Evolutionary conservation across 805 yeast genomes (phyloP), one percentile per base, ranked within the genome.

Genomic region (Saccharomycopsis sp.): DNA sequence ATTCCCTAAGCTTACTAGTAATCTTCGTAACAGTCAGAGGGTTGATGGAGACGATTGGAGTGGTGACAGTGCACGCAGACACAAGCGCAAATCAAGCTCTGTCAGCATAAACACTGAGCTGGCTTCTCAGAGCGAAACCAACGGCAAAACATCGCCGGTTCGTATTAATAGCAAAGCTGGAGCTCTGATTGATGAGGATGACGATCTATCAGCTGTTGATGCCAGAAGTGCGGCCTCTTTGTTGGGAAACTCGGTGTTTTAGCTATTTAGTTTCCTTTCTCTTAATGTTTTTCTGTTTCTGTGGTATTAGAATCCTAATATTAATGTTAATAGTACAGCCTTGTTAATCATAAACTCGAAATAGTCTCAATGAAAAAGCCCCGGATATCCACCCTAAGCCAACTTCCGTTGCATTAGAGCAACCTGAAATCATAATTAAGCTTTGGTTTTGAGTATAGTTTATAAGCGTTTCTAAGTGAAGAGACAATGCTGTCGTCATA

Each of bases 201-300:
- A 59, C 12, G 53, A 52, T 17, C 17, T 38, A 9, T 72, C 74
- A 2, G 75, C 73, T 3, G 80, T 90, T 3, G 93, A 89, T 70
- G 96, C 97, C 0, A 83, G 82, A 61, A 85, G 84, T 65, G 98
- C 97, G 1, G 97, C 97, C 0, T 76, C 82, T 41, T 65, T 93
- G 47, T 75, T 92, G 25, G 96, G 97, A 1, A 84, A 84, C 2
- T 83, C 93, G 1, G 83, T 89, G 2, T 88, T 88, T 65, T 84
- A 69, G 65, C 44, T 29, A 29, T 29, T 29, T 29, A 29, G 38
- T 29, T 7, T 12, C 12, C 12, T 47, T 12, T 12, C 14, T 47
- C 12, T 19, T 47, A 19, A 8, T 47, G 17, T 29, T 5, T 29
- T 29, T 29, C 9, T 7, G 12, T 7, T 12, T 29, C 9, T 29